Percentiles rank a stretch among this genome's conserved stretches.
phyloP scores from a whole-genome alignment of 2,329 filamentous ascomycete genomes.

The Cylindrodendrum hubeiense region DNA sequence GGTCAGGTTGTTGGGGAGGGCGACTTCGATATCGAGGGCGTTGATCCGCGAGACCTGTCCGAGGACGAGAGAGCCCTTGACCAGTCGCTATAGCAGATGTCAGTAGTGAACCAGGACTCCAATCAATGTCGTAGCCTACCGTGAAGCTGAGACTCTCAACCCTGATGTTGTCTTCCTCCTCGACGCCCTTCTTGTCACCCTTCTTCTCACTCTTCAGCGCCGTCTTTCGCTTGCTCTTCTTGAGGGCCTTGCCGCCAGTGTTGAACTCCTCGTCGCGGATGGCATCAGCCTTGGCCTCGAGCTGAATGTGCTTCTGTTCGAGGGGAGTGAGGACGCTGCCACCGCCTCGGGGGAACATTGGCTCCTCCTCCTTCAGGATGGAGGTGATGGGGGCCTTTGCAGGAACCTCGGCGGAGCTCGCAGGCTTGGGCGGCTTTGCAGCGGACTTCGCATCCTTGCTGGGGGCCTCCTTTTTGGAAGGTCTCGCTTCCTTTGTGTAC shows the following conservation, averaged over 20 bases:
- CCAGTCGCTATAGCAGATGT: constrained; percentile 73
- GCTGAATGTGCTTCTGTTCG: constrained; percentile 95
- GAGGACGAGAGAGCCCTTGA: constrained; percentile 87
- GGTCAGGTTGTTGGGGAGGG: constrained; percentile 91
- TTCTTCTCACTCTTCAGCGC: constrained; percentile 66
- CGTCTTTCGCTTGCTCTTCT: constrained; percentile 70
- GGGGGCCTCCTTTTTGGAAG: constrained; percentile 59
- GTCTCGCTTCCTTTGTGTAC: constrained; percentile 58
- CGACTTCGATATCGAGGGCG: constrained; percentile 80
- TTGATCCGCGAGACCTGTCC: constrained; percentile 89
- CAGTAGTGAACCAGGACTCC: constrained; percentile 33
- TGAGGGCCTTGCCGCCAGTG: constrained; percentile 57
- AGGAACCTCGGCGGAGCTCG: constrained; percentile 43
- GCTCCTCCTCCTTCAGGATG: constrained; percentile 80
- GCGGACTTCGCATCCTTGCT: constrained; percentile 46
- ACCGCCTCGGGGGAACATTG: constrained; percentile 91
- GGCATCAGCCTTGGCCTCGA: constrained; percentile 92
- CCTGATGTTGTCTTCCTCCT: constrained; percentile 68
- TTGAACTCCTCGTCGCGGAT: constrained; percentile 84
- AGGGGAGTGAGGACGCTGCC: constrained; percentile 91
- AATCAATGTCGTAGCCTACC: constrained; percentile 60
- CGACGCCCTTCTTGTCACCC: constrained; percentile 55
- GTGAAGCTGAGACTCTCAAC: constrained; percentile 93
- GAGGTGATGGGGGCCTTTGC: constrained; percentile 56
- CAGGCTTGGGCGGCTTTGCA: constrained; percentile 49